Base-by-base conservation (phyloP, 257 asterid genomes). In the Nicotiana knightiana region DNA sequence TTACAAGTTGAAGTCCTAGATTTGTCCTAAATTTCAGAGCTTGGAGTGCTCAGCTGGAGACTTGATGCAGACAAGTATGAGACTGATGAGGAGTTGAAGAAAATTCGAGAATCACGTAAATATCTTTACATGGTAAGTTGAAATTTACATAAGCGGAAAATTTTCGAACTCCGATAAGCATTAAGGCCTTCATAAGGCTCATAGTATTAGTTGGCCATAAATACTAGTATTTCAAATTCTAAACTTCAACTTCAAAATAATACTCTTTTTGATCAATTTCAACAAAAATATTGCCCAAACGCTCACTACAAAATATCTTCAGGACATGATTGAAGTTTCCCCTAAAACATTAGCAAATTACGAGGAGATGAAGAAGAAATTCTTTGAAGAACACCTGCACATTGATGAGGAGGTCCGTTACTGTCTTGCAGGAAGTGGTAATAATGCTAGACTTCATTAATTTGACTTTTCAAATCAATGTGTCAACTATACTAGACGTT, bases 381-480 rank as follows among this genome's bases (percentile, higher is more conserved):
- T 95, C 73, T 95, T 63, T 46, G 94, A 95, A 83, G 97, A 92
- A 79, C 97, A 93, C 85, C 93, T 93, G 68, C 98, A 93, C 90
- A 93, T 97, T 12, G 98, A 93, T 88, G 99, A 95, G 90, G 99
- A 95, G 88, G 92, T 95, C 86, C 96, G 98, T 30, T 95, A 93
- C 54, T 92, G 97, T 86, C 91, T 95, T 77, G 97, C 92, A 26
- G 98, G 98, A 81, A 92, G 95, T 80, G 99, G 98, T 95, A 84
- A 48, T 95, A 84, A 48, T 89, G 76, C 85, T 68, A 86, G 13
- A 48, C 9, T 65, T 51, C 28, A 53, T 54, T 43, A 3, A 24
- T 73, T 73, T 6, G n/a, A 71, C 3, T 21, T 46, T 71, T 33
- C 21, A 71, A 71, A 46, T 12, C 6, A 71, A 5, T 18, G 11